phyloP scores from a whole-genome alignment of 176 grass and related monocot genomes.

The Puya raimondii region DNA sequence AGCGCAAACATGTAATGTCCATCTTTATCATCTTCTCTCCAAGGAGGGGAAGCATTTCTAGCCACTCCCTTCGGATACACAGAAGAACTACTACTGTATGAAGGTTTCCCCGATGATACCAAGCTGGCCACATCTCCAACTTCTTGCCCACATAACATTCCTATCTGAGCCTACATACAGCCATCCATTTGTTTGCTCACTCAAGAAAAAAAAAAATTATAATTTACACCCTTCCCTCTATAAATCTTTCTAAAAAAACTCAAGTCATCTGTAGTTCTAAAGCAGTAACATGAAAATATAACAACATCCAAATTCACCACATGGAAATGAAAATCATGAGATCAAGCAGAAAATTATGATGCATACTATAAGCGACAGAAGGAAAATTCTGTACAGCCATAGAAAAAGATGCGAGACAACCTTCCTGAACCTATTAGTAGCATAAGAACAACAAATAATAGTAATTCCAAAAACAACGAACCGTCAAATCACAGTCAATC shows the following conservation, averaged over 20 bases:
- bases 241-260: neutral
- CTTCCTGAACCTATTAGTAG: neutral
- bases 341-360: neutral
- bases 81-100: conserved; percentile 27
- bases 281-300: neutral
- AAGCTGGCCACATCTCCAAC: conserved; percentile 43
- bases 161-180: conserved; percentile 53
- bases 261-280: neutral
- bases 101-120: conserved; percentile 35
- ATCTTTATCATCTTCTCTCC: conserved; percentile 91
- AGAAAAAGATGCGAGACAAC: neutral
- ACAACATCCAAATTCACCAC: neutral
- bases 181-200: conserved; percentile 22
- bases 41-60: conserved; percentile 48
- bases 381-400: neutral
- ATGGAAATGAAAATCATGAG: neutral
- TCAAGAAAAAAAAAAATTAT: conserved; percentile 1
- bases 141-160: conserved; percentile 67
- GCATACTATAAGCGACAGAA: neutral
- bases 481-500: too few relatives aligned
- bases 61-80: conserved; percentile 30
- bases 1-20: conserved; percentile 87
- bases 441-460: too few relatives aligned
- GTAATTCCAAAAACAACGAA: too few relatives aligned
- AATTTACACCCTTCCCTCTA: neutral